Evolutionary conservation across 768 basidiomycete species (phyloP).

Genomic region (Rhizopogon vulgaris): DNA sequence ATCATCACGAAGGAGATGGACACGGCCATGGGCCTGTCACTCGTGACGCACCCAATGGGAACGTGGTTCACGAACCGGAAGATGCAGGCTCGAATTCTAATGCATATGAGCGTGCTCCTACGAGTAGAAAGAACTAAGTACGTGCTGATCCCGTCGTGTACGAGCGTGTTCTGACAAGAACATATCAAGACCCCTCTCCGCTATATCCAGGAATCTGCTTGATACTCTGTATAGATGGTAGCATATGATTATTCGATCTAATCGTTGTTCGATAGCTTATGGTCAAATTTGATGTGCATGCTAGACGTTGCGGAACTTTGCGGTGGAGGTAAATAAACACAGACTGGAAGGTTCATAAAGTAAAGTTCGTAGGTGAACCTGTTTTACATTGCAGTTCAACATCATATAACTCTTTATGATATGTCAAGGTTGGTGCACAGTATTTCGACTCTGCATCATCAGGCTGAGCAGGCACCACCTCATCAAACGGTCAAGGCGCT

Average conservation of each 20-base stretch:
- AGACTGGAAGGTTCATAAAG: too few species aligned
- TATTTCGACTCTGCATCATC: not conserved
- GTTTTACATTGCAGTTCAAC: too few species aligned
- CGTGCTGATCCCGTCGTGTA: not conserved
- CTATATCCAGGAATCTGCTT: not conserved
- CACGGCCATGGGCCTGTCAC: not conserved
- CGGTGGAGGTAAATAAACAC: too few species aligned
- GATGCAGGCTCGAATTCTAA: slow-evolving; percentile 29
- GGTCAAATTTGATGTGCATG: not conserved
- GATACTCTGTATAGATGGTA: not conserved
- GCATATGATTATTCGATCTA: not conserved
- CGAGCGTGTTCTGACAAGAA: not conserved
- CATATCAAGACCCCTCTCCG: not conserved
- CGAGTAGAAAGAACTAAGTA: slow-evolving; percentile 12
- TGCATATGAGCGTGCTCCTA: slow-evolving; percentile 42
- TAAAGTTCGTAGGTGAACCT: too few species aligned
- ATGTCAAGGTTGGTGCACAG: too few species aligned
- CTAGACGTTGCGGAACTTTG: too few species aligned
- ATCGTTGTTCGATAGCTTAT: not conserved
- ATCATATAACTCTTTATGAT: too few species aligned
- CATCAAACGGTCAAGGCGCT: slow-evolving; percentile 13
- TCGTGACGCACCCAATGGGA: slow-evolving; percentile 6
- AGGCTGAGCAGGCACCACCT: slow-evolving; percentile 5
- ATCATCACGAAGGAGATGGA: slow-evolving; percentile 3
- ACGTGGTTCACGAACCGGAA: slow-evolving; percentile 14